Percentiles rank a stretch among this genome's conserved stretches.
Evolutionary conservation across 148 eudicot genomes (phyloP).

Genomic region (Rhododendron vialii): DNA sequence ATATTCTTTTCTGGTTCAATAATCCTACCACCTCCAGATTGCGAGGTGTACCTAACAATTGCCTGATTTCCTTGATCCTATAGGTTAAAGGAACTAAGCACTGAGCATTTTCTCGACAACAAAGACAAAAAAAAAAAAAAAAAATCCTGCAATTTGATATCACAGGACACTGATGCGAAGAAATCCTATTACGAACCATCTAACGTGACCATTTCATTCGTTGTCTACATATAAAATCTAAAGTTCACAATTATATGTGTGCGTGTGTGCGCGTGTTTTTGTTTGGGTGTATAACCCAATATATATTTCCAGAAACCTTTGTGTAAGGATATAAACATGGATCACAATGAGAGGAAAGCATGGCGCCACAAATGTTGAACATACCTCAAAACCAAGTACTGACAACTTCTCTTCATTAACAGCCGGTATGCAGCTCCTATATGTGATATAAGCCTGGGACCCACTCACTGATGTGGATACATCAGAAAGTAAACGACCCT

Average conservation of each 20-base stretch:
- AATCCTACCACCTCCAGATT: background rate
- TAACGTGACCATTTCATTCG: background rate
- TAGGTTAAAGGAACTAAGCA: background rate
- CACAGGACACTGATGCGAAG: background rate
- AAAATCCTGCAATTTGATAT: background rate
- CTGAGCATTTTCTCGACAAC: background rate
- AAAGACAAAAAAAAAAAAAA: background rate
- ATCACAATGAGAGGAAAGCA: background rate
- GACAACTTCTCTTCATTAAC: slow-evolving; percentile 76
- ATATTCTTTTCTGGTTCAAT: too few relatives aligned
- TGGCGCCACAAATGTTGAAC: slow-evolving; percentile 11
- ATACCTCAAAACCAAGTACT: slow-evolving; percentile 88
- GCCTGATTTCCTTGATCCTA: background rate
- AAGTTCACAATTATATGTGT: background rate
- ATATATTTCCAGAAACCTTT: background rate
- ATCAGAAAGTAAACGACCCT: slow-evolving; percentile 35
- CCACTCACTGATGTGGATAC: slow-evolving; percentile 35
- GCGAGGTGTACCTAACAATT: background rate
- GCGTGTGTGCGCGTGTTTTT: background rate
- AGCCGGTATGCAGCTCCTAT: slow-evolving; percentile 79
- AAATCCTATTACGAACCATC: background rate
- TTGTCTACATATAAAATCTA: background rate
- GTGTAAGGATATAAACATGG: background rate
- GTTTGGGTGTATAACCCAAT: background rate
- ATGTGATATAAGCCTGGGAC: slow-evolving; percentile 49